Base-by-base conservation (phyloP, 768 basidiomycete genomes). In the Serendipita sp. region DNA sequence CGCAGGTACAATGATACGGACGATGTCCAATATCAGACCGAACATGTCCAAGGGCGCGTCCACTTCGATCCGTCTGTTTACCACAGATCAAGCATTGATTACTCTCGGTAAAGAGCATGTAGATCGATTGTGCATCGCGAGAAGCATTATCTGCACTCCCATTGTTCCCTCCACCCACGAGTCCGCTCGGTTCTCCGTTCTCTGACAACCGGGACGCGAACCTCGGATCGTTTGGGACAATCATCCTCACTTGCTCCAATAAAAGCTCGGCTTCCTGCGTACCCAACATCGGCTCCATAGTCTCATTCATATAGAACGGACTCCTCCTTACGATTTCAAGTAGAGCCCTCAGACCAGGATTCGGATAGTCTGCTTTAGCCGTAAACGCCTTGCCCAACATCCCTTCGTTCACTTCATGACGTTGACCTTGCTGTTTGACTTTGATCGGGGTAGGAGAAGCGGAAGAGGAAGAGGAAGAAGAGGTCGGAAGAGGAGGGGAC, bases 71-170 rank as follows among this genome's bases (percentile, higher is more conserved):
- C 56, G 56, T 60, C 28, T 38, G 16, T n/a, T 60, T 60, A 8
- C 56, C 56, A 38, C 56, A 60, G 16, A 60, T 60, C 56, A 60
- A 36, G 3, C 56, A 60, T 10, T 60, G 16, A 30, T 60, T 60
- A 38, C 34, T 38, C 56, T 60, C 56, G 4, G 56, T 60, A 32
- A 60, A 60, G 56, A 60, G 56, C 56, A 60, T 60, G 18, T 60
- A 60, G 56, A 60, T 60, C 18, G 56, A 60, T 3, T 60, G 56
- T 30, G 56, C 16, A 60, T 60, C 56, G 10, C 56, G 18, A 32
- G 23, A 8, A 11, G 4, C 56, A 18, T 3, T 60, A 28, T 60
- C 56, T 5, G 7, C 41, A 41, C 41, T 13, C 7, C 41, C 41
- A 3, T 41, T 13, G 1, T 41, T 41, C 7, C 41, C 41, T 41